Evolutionary conservation across 306 rosid genomes (phyloP).

Genomic region (Vachellia pachyceras): DNA sequence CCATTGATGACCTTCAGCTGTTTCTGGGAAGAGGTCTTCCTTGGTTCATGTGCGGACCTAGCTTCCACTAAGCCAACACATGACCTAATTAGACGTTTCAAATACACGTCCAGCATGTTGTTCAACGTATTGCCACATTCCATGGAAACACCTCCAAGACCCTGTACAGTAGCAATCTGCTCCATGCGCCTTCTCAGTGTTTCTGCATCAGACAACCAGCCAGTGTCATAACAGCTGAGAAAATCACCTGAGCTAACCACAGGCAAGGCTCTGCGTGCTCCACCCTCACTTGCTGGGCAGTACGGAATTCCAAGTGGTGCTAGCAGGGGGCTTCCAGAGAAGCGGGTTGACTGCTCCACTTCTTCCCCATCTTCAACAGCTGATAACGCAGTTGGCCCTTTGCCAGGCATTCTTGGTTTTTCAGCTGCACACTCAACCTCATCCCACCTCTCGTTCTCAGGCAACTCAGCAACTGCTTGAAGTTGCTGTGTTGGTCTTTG

Average conservation of each 20-base stretch:
- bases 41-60: constrained; percentile 57
- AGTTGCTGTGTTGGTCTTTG: constrained; percentile 81
- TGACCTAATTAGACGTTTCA: constrained; percentile 82
- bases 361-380: constrained; percentile 70
- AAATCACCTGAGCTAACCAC: constrained; percentile 55
- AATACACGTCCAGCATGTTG: constrained; percentile 72
- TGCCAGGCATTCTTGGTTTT: constrained; percentile 55
- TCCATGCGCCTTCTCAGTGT: constrained; percentile 88
- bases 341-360: constrained; percentile 60
- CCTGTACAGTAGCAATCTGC: constrained; percentile 82
- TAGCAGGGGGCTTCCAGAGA: constrained; percentile 64
- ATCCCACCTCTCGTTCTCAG: constrained; percentile 59
- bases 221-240: constrained; percentile 64
- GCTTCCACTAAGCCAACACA: constrained; percentile 80
- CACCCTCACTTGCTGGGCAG: constrained; percentile 81
- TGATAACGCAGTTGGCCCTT: constrained; percentile 50
- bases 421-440: constrained; percentile 51
- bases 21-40: constrained; percentile 55
- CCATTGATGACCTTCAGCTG: constrained; percentile 81
- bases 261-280: constrained; percentile 75
- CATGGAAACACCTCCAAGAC: constrained; percentile 77
- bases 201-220: constrained; percentile 73
- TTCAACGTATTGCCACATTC: constrained; percentile 83
- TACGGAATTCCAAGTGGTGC: constrained; percentile 95
- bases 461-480: constrained; percentile 78